Conservation (phyloP, 108 stramenopile species). For the Cylindrotheca fusiformis region DNA sequence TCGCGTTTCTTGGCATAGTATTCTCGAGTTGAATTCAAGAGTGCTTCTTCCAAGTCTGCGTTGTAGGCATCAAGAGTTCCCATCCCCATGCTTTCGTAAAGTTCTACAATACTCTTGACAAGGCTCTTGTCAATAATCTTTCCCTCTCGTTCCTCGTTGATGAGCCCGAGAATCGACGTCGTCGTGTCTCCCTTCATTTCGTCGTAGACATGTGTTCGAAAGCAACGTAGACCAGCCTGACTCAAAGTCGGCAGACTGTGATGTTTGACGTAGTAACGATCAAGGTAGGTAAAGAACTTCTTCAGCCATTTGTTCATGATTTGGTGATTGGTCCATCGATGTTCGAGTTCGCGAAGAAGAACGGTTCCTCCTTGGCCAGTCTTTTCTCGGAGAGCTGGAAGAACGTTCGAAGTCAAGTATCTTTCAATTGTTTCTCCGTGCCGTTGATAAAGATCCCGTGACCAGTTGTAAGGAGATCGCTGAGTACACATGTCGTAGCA, state of each 20-base stretch:
- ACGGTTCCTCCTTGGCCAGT: slow-evolving; percentile 80
- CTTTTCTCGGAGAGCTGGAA: slow-evolving; percentile 88
- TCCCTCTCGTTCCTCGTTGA: slow-evolving; percentile 94
- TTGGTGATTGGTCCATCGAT: slow-evolving; percentile 96
- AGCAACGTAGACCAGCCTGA: slow-evolving; percentile 88
- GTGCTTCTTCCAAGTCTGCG: slow-evolving; percentile 86
- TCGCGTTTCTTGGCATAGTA: slow-evolving; percentile 92
- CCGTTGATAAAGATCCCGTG: slow-evolving; percentile 94
- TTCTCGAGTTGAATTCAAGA: slow-evolving; percentile 86
- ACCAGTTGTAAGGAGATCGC: slow-evolving; percentile 98
- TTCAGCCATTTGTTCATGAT: slow-evolving; percentile 99
- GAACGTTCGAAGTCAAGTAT: slow-evolving; percentile 89
- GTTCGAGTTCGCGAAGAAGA: slow-evolving; percentile 90
- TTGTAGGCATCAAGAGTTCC: slow-evolving; percentile 90
- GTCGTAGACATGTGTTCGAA: slow-evolving; percentile 94
- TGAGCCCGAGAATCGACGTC: slow-evolving; percentile 85
- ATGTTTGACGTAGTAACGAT: slow-evolving; percentile 98
- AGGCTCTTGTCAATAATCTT: slow-evolving; percentile 93
- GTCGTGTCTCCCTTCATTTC: slow-evolving; percentile 89
- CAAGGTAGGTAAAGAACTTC: slow-evolving; percentile 98
- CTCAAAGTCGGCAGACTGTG: slow-evolving; percentile 88
- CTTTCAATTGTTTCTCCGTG: slow-evolving; percentile 93
- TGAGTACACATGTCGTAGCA: slow-evolving; percentile 99
- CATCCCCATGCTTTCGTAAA: slow-evolving; percentile 98
- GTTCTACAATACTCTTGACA: slow-evolving; percentile 92